Evolutionary conservation across 331 rosid species (phyloP), one percentile per base, ranked within the genome.

Genomic region (Prunus yedoensis): DNA sequence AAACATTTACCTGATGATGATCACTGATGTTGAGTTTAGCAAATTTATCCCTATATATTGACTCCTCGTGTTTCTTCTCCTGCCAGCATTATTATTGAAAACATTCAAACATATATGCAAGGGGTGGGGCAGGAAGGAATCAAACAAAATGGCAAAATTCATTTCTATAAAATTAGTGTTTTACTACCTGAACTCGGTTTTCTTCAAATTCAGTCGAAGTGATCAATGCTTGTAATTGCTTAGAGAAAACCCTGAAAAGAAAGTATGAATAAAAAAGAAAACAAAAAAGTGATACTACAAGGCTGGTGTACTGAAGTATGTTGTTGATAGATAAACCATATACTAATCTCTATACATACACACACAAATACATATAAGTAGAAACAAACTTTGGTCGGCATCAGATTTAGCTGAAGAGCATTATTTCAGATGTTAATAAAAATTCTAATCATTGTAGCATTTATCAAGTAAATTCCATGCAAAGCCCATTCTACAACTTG

Each of bases 141-240:
- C 51, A 41, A 68, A 45, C 46, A n/a, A 58, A 25, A 71, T 67
- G 30, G 49, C 35, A 47, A 83, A 46, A 28, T 45, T n/a, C 73
- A 30, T n/a, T 67, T 53, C 74, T 57, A 68, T 57, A 82, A 78
- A 74, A 54, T 73, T 74, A 47, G 78, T 45, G 61, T 70, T 77
- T 89, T 86, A 94, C 99, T 85, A 94, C 99, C 81, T 88, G 89
- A 79, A 79, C 87, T 57, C 11, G 85, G 80, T 79, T 86, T 79
- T 74, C 91, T 63, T 70, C 91, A 70, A 41, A 82, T 77, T 91
- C 98, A 59, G 85, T 41, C 58, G 90, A 74, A 74, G 70, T 74
- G 73, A 91, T 68, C 25, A 75, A 75, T 28, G 90, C 84, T 69
- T 89, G 96, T 56, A 94, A 83, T 74, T 92, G 87, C 76, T 85